Conservation (phyloP, 148 eudicot genomes). For the Amaranthus cruentus region DNA sequence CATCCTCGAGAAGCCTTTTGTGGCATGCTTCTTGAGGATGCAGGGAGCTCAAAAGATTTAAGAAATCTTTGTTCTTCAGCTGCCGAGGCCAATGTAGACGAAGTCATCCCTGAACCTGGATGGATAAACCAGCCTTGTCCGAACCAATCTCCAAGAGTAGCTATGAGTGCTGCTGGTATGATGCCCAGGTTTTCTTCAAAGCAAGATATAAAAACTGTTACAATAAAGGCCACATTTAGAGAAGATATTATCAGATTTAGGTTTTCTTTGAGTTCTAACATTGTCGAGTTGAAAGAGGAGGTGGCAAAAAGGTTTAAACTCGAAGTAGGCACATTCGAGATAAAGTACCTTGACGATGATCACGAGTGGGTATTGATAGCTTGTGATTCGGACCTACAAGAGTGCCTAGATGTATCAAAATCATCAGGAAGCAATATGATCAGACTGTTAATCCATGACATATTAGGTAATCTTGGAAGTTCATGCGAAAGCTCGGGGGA, state of each 20-base stretch:
- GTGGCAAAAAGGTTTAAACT: slow-evolving; percentile 71
- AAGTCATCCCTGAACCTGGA: slow-evolving; percentile 34
- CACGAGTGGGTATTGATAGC: slow-evolving; percentile 69
- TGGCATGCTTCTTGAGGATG: slow-evolving; percentile 53
- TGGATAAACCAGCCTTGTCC: slow-evolving; percentile 35
- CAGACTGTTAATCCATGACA: slow-evolving; percentile 56
- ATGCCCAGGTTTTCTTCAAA: slow-evolving; percentile 33
- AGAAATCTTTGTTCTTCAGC: slow-evolving; percentile 41
- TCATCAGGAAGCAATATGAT: slow-evolving; percentile 54
- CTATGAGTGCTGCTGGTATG: slow-evolving; percentile 24
- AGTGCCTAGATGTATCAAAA: slow-evolving; percentile 55
- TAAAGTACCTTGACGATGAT: slow-evolving; percentile 85
- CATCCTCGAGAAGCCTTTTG: slow-evolving; percentile 40
- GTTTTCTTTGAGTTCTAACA: slow-evolving; percentile 43
- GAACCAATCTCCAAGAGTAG: slow-evolving; percentile 26
- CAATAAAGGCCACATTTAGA: slow-evolving; percentile 70
- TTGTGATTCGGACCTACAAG: slow-evolving; percentile 71
- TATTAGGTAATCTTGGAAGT: slow-evolving; percentile 47
- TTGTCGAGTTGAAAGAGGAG: slow-evolving; percentile 55
- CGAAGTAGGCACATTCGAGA: slow-evolving; percentile 69
- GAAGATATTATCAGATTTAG: slow-evolving; percentile 83
- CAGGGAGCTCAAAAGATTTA: slow-evolving; percentile 69
- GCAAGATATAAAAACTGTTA: slow-evolving; percentile 53
- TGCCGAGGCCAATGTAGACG: slow-evolving; percentile 34
- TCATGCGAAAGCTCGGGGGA: slow-evolving; percentile 65